Base-by-base conservation (phyloP, 257 asterid species). In the Nicotiana undulata region DNA sequence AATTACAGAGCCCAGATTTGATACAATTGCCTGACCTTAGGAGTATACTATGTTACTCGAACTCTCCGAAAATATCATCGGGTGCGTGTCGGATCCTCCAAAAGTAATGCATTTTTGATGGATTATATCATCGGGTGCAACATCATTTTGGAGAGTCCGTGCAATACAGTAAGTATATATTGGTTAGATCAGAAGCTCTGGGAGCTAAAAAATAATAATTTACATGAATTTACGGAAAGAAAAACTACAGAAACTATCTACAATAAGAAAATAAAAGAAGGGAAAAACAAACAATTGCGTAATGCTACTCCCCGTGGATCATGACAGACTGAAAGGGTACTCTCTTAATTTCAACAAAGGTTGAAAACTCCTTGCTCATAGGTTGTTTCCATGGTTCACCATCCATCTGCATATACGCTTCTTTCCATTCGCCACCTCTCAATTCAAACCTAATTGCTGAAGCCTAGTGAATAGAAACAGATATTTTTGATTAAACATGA, bases 381-480 rank as follows among this genome's bases (percentile, higher is more conserved):
- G 97, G 98, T 81, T 92, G 98, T 84, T 92, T 92, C 98, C 97
- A 94, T 58, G 98, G 98, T 84, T 94, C 97, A 1, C 98, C 98
- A 58, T 94, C 98, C 93, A 91, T 89, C 88, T 94, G 98, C 97
- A 93, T 86, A 82, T 83, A 93, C 2, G 93, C 93, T 81, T 93
- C 86, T 12, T 81, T 86, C 98, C 98, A 94, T 81, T 92, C 98
- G 55, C 97, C 98, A 18, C 98, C 98, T 90, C 98, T 85, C 7
- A 94, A 92, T 88, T 94, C 97, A 49, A 92, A 92, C 55, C 97
- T 90, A 65, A 94, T 91, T 26, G 87, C 86, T 17, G 98, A 90
- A 67, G 94, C 98, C 97, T 91, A 83, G 58, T 78, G 79, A 83
- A 11, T 79, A 61, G 46, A 51, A 53, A 51, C 52, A 74, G 26